These are phyloP conservation scores for Psidium friedrichsthalianum DNA, from an alignment of 345 rosid genomes.

Conservation along the genomic window DNA sequence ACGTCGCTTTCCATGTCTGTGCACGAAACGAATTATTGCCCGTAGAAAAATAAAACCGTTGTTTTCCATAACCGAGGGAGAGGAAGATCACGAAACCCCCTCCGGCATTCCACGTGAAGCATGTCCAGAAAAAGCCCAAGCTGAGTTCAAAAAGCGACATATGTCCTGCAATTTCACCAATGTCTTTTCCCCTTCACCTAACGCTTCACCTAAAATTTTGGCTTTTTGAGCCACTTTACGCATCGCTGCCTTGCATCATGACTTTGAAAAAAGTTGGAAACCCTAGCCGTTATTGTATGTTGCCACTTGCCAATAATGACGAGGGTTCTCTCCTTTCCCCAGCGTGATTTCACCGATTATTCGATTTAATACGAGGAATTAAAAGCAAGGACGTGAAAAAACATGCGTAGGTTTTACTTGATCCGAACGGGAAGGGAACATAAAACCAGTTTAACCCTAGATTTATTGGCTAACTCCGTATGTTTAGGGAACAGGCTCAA, in stretches of 20 bases:
- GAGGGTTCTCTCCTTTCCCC: background rate
- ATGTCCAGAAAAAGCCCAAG: background rate
- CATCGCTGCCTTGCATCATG: background rate
- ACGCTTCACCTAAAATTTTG: constrained; percentile 5
- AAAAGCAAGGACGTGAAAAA: background rate
- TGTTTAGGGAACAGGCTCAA: background rate
- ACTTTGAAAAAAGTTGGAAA: background rate
- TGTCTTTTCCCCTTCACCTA: constrained; percentile 13
- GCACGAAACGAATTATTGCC: background rate
- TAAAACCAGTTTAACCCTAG: background rate
- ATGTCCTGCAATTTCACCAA: constrained; percentile 6
- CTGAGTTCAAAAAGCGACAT: constrained; percentile 16
- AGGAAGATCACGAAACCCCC: background rate
- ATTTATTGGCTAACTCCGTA: background rate
- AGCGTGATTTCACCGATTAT: background rate
- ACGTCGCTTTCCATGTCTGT: background rate
- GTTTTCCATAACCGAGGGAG: background rate
- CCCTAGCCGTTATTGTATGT: background rate
- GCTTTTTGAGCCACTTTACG: constrained; percentile 4
- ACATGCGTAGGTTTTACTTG: background rate
- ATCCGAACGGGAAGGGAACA: background rate
- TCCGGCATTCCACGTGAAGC: constrained; percentile 7
- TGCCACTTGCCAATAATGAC: background rate
- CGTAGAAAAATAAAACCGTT: background rate
- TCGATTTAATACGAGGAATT: background rate